Evolutionary conservation across 768 basidiomycete genomes (phyloP).

Genomic region (Austroboletus festivus): DNA sequence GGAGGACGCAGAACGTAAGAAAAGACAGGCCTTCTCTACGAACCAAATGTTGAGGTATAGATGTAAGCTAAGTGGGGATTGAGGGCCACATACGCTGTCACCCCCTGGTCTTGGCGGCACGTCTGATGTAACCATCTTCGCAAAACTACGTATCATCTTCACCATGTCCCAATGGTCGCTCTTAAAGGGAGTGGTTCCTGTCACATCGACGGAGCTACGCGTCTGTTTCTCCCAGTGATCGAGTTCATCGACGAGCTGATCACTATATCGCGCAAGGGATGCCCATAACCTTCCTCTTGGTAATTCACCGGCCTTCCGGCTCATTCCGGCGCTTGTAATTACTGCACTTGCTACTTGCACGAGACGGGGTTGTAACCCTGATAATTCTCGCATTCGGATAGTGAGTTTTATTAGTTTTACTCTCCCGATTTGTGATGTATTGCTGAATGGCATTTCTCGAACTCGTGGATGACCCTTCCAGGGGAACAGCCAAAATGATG

Average conservation of each 20-base stretch:
- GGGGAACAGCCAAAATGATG: slow-evolving; percentile 42
- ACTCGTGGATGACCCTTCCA: not conserved
- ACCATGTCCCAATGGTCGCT: slow-evolving; percentile 62
- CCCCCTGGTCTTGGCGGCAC: not conserved
- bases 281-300: slow-evolving; percentile 56
- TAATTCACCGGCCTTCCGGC: slow-evolving; percentile 26
- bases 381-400: slow-evolving; percentile 58
- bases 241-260: slow-evolving; percentile 59
- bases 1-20: slow-evolving; percentile 44
- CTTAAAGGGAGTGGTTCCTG: slow-evolving; percentile 42
- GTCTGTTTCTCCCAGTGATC: slow-evolving; percentile 61
- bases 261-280: slow-evolving; percentile 79
- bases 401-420: slow-evolving; percentile 56
- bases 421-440: slow-evolving; percentile 32
- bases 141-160: slow-evolving; percentile 81
- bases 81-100: slow-evolving; percentile 10
- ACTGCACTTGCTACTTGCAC: slow-evolving; percentile 56
- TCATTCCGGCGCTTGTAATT: slow-evolving; percentile 44
- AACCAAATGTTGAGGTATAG: not conserved
- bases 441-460: slow-evolving; percentile 10
- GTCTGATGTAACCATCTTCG: slow-evolving; percentile 48
- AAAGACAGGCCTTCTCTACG: slow-evolving; percentile 38
- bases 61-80: not conserved
- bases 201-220: slow-evolving; percentile 34
- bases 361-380: slow-evolving; percentile 47